A percentile compares a stretch with the other conserved stretches of the same genome.
Evolutionary conservation across 2,329 filamentous ascomycete genomes (phyloP).

Genomic region (Tricladium varicosporioides): DNA sequence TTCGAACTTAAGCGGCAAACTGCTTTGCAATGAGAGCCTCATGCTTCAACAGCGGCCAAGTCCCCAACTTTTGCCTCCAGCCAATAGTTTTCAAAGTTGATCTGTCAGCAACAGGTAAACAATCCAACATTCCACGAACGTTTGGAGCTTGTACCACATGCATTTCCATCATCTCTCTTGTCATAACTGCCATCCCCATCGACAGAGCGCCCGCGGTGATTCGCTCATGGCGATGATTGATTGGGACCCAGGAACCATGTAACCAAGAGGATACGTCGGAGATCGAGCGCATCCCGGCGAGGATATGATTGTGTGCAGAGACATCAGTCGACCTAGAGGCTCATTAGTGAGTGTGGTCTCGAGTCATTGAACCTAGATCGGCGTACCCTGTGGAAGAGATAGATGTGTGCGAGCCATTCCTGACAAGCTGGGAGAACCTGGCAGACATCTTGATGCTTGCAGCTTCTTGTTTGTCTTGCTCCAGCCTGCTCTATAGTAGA

Average conservation of each 20-base stretch:
- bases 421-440: conserved; percentile 9
- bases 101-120: conserved; percentile 29
- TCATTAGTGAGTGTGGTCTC: conserved; percentile 1
- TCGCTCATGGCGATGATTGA: conserved; percentile 31
- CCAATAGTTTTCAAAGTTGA: conserved; percentile 20
- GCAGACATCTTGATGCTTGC: conserved; percentile 5
- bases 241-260: conserved; percentile 22
- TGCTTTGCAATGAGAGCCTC: conserved; percentile 22
- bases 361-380: too few species aligned
- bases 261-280: conserved; percentile 24
- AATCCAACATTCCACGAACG: conserved; percentile 29
- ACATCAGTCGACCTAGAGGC: conserved; percentile 21
- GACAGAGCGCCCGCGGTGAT: conserved; percentile 30
- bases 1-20: conserved; percentile 21
- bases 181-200: conserved; percentile 29
- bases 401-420: conserved; percentile 15
- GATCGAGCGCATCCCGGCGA: conserved; percentile 18
- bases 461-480: too few species aligned
- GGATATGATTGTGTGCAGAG: conserved; percentile 26
- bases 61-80: conserved; percentile 32
- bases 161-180: conserved; percentile 31
- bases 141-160: conserved; percentile 31
- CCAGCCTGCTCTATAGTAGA: too few species aligned
- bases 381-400: conserved; percentile 3
- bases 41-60: conserved; percentile 34